Percentiles rank a stretch among this genome's conserved stretches.
Conservation (phyloP, 306 rosid species). For the Begonia fuchsioides region DNA sequence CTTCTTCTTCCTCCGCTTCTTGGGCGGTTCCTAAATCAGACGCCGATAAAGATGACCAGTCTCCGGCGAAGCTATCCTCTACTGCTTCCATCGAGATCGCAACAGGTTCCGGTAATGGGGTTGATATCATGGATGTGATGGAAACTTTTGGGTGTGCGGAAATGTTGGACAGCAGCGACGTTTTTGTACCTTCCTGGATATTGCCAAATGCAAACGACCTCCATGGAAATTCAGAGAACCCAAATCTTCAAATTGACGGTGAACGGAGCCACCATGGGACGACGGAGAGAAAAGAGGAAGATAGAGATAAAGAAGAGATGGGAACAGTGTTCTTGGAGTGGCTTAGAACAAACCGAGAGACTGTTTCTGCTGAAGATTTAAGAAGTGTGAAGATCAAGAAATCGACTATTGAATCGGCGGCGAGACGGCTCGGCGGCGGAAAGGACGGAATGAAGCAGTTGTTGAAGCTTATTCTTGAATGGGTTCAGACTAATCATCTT, state of each 20-base stretch:
- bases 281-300: constrained; percentile 4
- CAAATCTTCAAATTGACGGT: too few relatives aligned
- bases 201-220: constrained; percentile 22
- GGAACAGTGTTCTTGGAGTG: constrained; percentile 76
- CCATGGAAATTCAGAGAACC: too few relatives aligned
- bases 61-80: constrained; percentile 23
- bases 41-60: constrained; percentile 20
- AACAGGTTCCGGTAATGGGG: neutral
- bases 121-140: constrained; percentile 44
- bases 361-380: constrained; percentile 73
- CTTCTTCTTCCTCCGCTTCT: constrained; percentile 30
- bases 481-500: constrained; percentile 90
- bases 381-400: constrained; percentile 75
- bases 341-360: constrained; percentile 63
- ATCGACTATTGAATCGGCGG: constrained; percentile 68
- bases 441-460: constrained; percentile 79
- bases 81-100: constrained; percentile 53
- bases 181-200: constrained; percentile 41
- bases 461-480: constrained; percentile 74
- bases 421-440: constrained; percentile 78
- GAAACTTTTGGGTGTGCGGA: constrained; percentile 80
- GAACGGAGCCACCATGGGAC: neutral
- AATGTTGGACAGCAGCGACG: constrained; percentile 41
- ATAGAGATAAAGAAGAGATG: constrained; percentile 43
- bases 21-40: constrained; percentile 60